Evolutionary conservation across 2,329 filamentous ascomycete species (phyloP).

Genomic region (Pseudogymnoascus sp.): DNA sequence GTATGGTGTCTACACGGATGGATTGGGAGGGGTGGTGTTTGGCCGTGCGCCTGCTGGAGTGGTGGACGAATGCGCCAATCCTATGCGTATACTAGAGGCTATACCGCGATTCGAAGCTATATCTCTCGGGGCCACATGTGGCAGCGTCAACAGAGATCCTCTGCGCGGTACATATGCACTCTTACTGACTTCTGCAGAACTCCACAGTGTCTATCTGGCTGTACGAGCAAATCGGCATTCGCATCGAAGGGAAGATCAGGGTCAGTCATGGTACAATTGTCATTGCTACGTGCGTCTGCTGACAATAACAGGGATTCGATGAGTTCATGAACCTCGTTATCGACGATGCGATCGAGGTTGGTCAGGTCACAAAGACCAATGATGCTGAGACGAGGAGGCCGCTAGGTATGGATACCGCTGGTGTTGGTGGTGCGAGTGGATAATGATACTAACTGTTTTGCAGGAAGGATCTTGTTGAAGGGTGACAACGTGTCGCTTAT

Average conservation of each 20-base stretch:
- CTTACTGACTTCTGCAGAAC: conserved; percentile 32
- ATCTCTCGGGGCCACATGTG: not conserved
- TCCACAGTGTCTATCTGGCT: conserved; percentile 90
- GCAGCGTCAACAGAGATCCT: not conserved
- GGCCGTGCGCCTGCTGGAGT: not conserved
- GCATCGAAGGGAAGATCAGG: conserved; percentile 94
- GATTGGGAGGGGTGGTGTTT: not conserved
- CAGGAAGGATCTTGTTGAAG: conserved; percentile 59
- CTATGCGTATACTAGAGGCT: not conserved
- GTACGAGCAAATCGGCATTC: conserved; percentile 87
- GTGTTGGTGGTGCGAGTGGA: not conserved
- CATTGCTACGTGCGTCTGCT: not conserved
- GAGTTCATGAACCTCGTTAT: conserved; percentile 99
- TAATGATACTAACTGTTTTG: not conserved
- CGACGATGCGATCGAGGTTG: conserved; percentile 91
- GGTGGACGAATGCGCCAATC: not conserved
- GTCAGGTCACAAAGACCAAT: conserved; percentile 71
- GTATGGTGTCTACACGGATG: not conserved
- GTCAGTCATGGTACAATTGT: conserved; percentile 41
- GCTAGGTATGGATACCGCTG: conserved; percentile 55
- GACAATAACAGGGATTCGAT: conserved; percentile 68
- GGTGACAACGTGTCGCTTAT: conserved; percentile 60
- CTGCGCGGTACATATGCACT: conserved; percentile 20
- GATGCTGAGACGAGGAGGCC: conserved; percentile 64
- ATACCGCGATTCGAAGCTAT: not conserved